Conservation (phyloP, 495 filamentous ascomycete genomes). For the Lasiosphaeria miniovina region DNA sequence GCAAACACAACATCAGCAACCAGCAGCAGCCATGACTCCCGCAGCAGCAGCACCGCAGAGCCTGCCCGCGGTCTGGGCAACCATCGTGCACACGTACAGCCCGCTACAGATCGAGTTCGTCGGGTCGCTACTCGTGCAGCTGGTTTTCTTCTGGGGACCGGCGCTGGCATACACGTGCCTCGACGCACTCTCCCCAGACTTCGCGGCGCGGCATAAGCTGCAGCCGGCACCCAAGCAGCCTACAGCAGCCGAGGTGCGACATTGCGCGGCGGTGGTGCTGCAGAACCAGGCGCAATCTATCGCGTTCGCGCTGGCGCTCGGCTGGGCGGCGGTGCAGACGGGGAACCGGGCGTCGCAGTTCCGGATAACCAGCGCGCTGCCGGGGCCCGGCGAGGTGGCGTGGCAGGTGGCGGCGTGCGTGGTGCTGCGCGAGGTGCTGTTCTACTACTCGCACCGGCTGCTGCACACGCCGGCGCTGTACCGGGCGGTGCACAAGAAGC, state of each 20-base stretch:
- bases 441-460: conserved; percentile 56
- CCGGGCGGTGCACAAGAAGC: conserved; percentile 52
- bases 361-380: conserved; percentile 32
- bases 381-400: conserved; percentile 24
- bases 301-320: conserved; percentile 33
- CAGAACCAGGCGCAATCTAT: conserved; percentile 48
- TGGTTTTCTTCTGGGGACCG: conserved; percentile 52
- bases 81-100: conserved; percentile 17
- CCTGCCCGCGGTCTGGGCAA: conserved; percentile 18
- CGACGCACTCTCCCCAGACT: conserved; percentile 42
- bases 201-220: conserved; percentile 54
- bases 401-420: background rate
- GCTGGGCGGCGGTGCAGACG: conserved; percentile 18
- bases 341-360: conserved; percentile 33
- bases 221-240: conserved; percentile 53
- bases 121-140: conserved; percentile 44
- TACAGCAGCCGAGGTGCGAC: conserved; percentile 39
- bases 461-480: conserved; percentile 53
- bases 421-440: conserved; percentile 46
- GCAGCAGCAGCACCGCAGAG: background rate
- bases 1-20: too few species aligned
- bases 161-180: conserved; percentile 42
- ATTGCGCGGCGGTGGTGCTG: conserved; percentile 44
- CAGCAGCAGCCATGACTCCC: too few species aligned
- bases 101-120: conserved; percentile 36